Evolutionary conservation across 2,329 filamentous ascomycete genomes (phyloP), one percentile per base, ranked within the genome.

Genomic region (Fusarium sp.): DNA sequence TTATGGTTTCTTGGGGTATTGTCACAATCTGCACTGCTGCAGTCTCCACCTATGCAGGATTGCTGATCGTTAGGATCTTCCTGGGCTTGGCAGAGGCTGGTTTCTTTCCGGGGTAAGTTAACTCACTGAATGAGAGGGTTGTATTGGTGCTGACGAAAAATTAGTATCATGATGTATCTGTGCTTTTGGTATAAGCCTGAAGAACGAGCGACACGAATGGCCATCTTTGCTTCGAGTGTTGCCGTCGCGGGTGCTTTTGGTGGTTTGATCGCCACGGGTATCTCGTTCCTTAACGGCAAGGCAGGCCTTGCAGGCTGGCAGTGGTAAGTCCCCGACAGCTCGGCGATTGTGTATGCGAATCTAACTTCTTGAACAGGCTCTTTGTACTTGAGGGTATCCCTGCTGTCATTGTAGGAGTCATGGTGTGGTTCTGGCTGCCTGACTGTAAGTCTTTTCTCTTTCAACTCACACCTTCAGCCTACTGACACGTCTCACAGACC

Each of bases 121-220:
- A 10, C 2, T 6, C 1, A 1, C 13, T 0, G 4, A 15, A 15
- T 14, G 2, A 17, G 6, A 14, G 28, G 31, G 7, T 5, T 17
- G n/a, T 14, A 6, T 31, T 7, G 10, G 40, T 24, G 20, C 62
- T 72, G 26, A 72, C 33, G 3, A 3, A 9, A 0, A 8, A 15
- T 5, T 14, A 72, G 71, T 6, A 81, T 87, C 13, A 82, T 86
- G 31, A 89, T 87, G 72, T 87, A 89, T 58, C 78, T 90, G 5
- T 87, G 86, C 1, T 88, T 88, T 81, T 91, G 88, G 87, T 91
- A 90, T 65, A 87, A 86, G 60, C 80, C 86, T 14, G 82, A 86
- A 48, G 88, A 90, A 72, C 80, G 86, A 43, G 86, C 88, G 54
- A 88, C 85, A 52, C 81, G 88, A 5, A 84, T 90, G 42, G 85